Evolutionary conservation across 805 yeast species (phyloP).

Genomic region (Candida insectalens): DNA sequence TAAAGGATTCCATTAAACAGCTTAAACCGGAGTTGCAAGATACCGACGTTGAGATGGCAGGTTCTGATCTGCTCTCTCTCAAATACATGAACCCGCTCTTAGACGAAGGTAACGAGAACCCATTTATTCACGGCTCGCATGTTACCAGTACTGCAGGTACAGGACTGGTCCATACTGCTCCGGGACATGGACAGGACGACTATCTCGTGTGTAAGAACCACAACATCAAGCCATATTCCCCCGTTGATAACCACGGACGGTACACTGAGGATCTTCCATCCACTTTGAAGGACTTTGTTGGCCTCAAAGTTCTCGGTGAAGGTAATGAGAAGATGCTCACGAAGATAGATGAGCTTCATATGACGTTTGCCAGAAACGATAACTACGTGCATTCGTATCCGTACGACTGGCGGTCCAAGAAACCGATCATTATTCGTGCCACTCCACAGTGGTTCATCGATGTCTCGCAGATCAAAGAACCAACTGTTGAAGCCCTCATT

Average conservation of each 20-base stretch:
- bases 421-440: conserved; percentile 88
- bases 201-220: conserved; percentile 57
- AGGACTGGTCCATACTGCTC: conserved; percentile 94
- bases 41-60: conserved; percentile 26
- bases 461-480: conserved; percentile 59
- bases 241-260: conserved; percentile 70
- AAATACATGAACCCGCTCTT: conserved; percentile 49
- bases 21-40: conserved; percentile 19
- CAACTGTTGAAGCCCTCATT: conserved; percentile 47
- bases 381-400: conserved; percentile 79
- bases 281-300: conserved; percentile 34
- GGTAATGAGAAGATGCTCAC: conserved; percentile 42
- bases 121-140: conserved; percentile 70
- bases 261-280: conserved; percentile 44
- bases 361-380: conserved; percentile 39
- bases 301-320: conserved; percentile 50
- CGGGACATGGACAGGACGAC: conserved; percentile 97
- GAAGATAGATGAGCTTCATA: conserved; percentile 29
- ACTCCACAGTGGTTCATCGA: conserved; percentile 97
- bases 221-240: conserved; percentile 54
- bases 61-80: conserved; percentile 29
- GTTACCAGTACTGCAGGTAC: conserved; percentile 82
- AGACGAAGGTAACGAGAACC: conserved; percentile 28
- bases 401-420: conserved; percentile 94
- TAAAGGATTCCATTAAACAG: conserved; percentile 30